These are phyloP conservation scores for bread wheat (Triticum aestivum) DNA, from an alignment of 176 grass and related monocot species.

Conservation along the genomic window IWGSC_CS_RefSeq_v2.1 NC_057794.1:509695821-509696320, in stretches of 20 bases:
- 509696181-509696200: slow-evolving; percentile 61
- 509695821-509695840: not conserved
- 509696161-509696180: slow-evolving; percentile 1
- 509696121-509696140: not conserved
- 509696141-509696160: slow-evolving; percentile 1
- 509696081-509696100: slow-evolving; percentile 48
- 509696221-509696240: slow-evolving; percentile 68
- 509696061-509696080: slow-evolving; percentile 61
- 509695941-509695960: slow-evolving; percentile 44
- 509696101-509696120: not conserved
- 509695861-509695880: slow-evolving; percentile 11
- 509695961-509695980: slow-evolving; percentile 65
- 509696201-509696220: slow-evolving; percentile 63
- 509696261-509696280: slow-evolving; percentile 71
- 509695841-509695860: not conserved
- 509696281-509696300: slow-evolving; percentile 14
- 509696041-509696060: slow-evolving; percentile 32
- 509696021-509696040: slow-evolving; percentile 56
- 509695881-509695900: slow-evolving; percentile 17
- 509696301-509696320: slow-evolving; percentile 3
- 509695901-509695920: not conserved
- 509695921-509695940: slow-evolving; percentile 10
- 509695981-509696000: slow-evolving; percentile 79
- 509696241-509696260: slow-evolving; percentile 62
- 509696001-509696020: slow-evolving; percentile 48